These are phyloP conservation scores for Penicillium tannophilum DNA, from an alignment of 495 filamentous ascomycete species.

Conservation along the genomic window DNA sequence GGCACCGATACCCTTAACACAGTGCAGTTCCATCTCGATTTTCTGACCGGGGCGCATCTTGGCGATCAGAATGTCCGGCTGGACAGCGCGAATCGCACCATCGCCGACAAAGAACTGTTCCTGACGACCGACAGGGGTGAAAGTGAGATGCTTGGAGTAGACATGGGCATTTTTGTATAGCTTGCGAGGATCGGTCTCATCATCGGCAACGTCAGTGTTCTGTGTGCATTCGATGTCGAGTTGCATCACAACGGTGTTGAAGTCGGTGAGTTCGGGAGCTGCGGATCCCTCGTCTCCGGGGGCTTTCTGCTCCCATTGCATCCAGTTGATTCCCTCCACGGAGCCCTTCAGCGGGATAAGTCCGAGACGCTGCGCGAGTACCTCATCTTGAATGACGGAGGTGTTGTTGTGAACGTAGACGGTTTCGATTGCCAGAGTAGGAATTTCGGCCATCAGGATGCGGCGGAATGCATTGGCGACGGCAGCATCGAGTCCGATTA, in stretches of 20 bases:
- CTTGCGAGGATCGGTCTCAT: constrained; percentile 77
- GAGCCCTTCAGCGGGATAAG: constrained; percentile 85
- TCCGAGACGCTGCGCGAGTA: constrained; percentile 84
- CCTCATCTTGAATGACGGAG: constrained; percentile 95
- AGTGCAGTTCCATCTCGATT: constrained; percentile 81
- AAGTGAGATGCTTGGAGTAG: constrained; percentile 81
- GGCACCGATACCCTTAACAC: constrained; percentile 88
- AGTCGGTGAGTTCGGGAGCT: constrained; percentile 59
- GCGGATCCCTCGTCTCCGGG: constrained; percentile 52
- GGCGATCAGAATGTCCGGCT: constrained; percentile 92
- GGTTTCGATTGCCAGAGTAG: constrained; percentile 87
- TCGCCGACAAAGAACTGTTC: constrained; percentile 63
- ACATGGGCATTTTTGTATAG: constrained; percentile 84
- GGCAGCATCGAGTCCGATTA: constrained; percentile 86
- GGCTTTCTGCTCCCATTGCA: constrained; percentile 73
- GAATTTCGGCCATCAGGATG: constrained; percentile 93
- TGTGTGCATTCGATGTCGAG: constrained; percentile 76
- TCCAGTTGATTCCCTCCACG: constrained; percentile 70
- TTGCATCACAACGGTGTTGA: constrained; percentile 75
- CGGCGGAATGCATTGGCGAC: constrained; percentile 98
- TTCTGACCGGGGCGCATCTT: constrained; percentile 92
- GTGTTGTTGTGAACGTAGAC: constrained; percentile 95
- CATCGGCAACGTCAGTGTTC: constrained; percentile 66
- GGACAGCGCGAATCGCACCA: constrained; percentile 68
- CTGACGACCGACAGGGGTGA: constrained; percentile 75